A percentile compares a stretch with the other conserved stretches of the same genome.
Conservation (phyloP, 1,284 basidiomycete species). For the Sporisorium graminicola region DNA sequence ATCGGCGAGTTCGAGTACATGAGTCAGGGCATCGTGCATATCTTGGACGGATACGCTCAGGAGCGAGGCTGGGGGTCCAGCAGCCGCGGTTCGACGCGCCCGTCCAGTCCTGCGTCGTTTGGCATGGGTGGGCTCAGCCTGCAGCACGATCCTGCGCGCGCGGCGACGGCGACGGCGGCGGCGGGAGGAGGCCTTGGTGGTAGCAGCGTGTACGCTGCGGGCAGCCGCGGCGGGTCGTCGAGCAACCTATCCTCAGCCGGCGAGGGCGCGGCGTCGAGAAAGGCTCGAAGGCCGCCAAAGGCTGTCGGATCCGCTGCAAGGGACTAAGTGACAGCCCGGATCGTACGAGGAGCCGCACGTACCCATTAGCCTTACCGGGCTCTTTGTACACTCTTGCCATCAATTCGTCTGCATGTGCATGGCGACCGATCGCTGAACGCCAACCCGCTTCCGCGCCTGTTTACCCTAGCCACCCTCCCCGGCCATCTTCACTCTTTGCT, state of each 20-base stretch:
- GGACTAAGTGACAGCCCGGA: too few relatives aligned
- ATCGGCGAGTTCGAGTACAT: conserved; percentile 62
- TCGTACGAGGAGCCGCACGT: too few relatives aligned
- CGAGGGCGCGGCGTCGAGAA: too few relatives aligned
- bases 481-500: too few relatives aligned
- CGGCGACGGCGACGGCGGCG: background rate
- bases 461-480: too few relatives aligned
- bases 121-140: conserved; percentile 38
- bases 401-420: too few relatives aligned
- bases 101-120: conserved; percentile 33
- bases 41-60: conserved; percentile 58
- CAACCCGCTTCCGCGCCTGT: too few relatives aligned
- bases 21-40: conserved; percentile 56
- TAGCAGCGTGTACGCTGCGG: conserved; percentile 25
- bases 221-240: conserved; percentile 27
- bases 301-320: too few relatives aligned
- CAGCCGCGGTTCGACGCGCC: conserved; percentile 44
- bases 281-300: too few relatives aligned
- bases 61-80: conserved; percentile 47
- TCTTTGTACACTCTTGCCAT: too few relatives aligned
- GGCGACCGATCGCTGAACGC: too few relatives aligned
- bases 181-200: background rate
- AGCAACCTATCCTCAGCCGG: conserved; percentile 10
- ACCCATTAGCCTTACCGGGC: too few relatives aligned
- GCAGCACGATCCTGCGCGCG: conserved; percentile 22